Evolutionary conservation across 2,329 filamentous ascomycete species (phyloP).

Genomic region (Cercospora sp.): DNA sequence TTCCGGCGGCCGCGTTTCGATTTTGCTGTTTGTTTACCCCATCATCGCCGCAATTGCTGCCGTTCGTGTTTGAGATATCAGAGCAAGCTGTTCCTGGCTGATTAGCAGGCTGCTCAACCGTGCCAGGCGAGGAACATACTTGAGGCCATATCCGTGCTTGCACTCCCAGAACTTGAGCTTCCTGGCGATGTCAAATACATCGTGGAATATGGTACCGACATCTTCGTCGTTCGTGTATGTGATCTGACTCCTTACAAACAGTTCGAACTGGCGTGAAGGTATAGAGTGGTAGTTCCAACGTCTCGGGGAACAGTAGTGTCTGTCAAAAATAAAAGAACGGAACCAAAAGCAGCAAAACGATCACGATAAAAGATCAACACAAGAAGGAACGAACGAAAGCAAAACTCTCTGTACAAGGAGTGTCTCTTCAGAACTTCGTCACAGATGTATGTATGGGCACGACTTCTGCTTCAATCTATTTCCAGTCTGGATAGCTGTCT

Average conservation of each 20-base stretch:
- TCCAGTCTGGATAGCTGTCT: background rate
- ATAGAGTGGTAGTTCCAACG: background rate
- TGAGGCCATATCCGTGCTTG: background rate
- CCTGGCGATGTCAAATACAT: conserved; percentile 1
- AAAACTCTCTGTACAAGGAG: background rate
- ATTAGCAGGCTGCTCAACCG: background rate
- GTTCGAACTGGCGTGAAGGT: background rate
- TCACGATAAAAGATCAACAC: background rate
- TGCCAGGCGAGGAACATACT: background rate
- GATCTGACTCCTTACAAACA: background rate
- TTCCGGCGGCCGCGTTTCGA: background rate
- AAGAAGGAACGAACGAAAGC: background rate
- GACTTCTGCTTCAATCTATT: background rate
- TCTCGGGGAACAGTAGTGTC: background rate
- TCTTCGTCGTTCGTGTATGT: background rate
- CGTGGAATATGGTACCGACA: conserved; percentile 12
- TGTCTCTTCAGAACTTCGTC: background rate
- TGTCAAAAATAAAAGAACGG: background rate
- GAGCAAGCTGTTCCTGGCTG: background rate
- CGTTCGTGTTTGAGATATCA: background rate
- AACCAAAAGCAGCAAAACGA: background rate
- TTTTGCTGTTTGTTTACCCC: background rate
- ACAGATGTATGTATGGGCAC: background rate
- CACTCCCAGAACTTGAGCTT: background rate
- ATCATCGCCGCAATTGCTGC: background rate